phyloP scores from a whole-genome alignment of 441 rosid genomes.

The Erysimum pusillum region DNA sequence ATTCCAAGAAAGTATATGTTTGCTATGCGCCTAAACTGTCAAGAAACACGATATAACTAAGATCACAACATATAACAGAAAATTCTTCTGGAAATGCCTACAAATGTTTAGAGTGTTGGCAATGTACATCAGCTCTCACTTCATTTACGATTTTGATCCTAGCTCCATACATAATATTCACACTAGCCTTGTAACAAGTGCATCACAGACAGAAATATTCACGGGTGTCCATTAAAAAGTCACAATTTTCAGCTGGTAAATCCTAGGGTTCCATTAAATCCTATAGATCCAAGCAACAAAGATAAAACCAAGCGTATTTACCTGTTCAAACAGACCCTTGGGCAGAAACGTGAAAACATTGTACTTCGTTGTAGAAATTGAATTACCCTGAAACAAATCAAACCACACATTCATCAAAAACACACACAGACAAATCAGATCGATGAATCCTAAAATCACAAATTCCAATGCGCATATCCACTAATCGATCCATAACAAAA shows the following conservation, averaged over 20 bases:
- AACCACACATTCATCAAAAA: conserved; percentile 41
- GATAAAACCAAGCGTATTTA: neutral
- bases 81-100: neutral
- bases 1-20: conserved; percentile 93
- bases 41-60: conserved; percentile 36
- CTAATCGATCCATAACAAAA: neutral
- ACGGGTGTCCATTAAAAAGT: neutral
- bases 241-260: neutral
- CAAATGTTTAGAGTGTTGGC: neutral
- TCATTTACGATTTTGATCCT: conserved; percentile 1
- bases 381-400: conserved; percentile 77
- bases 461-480: conserved; percentile 13
- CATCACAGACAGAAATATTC: neutral
- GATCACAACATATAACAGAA: conserved; percentile 22
- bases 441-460: conserved; percentile 18
- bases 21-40: conserved; percentile 99
- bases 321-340: conserved; percentile 68
- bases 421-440: conserved; percentile 20
- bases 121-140: neutral
- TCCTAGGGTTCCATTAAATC: neutral
- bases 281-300: conserved; percentile 6
- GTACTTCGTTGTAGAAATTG: conserved; percentile 96
- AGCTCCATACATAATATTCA: conserved; percentile 6
- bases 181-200: conserved; percentile 15
- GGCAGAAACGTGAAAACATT: conserved; percentile 94